Evolutionary conservation across 2,329 filamentous ascomycete species (phyloP), one percentile per base, ranked within the genome.

Genomic region (Xylaria sp.): DNA sequence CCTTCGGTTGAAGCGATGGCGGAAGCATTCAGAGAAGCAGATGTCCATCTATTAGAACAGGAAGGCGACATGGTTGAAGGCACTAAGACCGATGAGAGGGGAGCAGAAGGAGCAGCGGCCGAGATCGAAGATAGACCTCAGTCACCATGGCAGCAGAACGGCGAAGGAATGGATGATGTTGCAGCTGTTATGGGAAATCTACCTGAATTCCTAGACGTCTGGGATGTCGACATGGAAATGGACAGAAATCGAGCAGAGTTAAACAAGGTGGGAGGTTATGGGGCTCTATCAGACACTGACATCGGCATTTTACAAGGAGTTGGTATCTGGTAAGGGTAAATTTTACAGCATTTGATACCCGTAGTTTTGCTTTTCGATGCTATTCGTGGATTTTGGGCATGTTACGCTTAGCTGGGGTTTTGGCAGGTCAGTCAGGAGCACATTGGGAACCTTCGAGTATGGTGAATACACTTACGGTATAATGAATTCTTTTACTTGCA

Each of bases 1-100:
- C 82, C 83, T 6, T 74, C 73, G 0, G 69, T 84, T 17, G 80
- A 78, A 63, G 85, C 83, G 6, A 85, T 86, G 82, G 85, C 85
- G 0, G 78, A 84, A 67, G 82, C 83, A 6, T 87, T 87, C 67
- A 76, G 81, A 32, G 75, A 79, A n/a, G 84, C 83, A 5, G 85
- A 86, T 68, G 71, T 69, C 21, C 67, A 67, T 8, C 58, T 30
- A 17, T 27, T 45, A 53, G 21, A n/a, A 32, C 8, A 47, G 36
- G 9, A n/a, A 19, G 57, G 45, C 6, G 42, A 56, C 14, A 24
- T 19, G 68, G 42, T 50, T 61, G 27, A 66, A 74, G 9, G 36
- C 59, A 45, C 21, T 39, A 14, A 60, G 54, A 50, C 7, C 2
- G 48, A 65, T 9, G 66, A 72, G 21, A 9, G n/a, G 4, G 54